Base-by-base conservation (phyloP, 2,329 filamentous ascomycete genomes). In the Pseudogymnoascus sp. region DNA sequence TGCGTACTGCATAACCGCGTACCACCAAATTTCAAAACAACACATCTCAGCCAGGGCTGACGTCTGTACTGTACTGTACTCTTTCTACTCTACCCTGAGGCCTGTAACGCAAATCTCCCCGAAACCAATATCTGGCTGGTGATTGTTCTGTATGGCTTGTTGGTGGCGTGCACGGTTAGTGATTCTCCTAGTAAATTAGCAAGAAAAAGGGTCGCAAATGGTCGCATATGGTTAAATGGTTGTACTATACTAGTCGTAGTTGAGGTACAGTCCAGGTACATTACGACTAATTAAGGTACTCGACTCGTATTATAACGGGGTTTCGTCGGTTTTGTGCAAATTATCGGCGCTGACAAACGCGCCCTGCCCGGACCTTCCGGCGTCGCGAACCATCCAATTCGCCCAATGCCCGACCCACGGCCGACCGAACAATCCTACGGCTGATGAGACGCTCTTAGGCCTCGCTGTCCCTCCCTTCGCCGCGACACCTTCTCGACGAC, bases 341-440 rank as follows among this genome's bases (percentile, higher is more conserved):
- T 55, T 10, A n/a, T 55, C 21, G 48, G 48, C 48, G 48, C 48
- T 55, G 48, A 55, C 48, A 55, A 55, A 55, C 48, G 48, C 48
- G 48, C 48, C 48, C 29, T 55, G 29, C 48, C 48, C 48, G 48
- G 48, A 29, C 33, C n/a, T 55, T 55, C 48, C 48, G 48, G 48
- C 48, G 29, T 55, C 48, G 48, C 48, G 29, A 55, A 55, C 8
- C 21, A 21, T 21, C 21, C 48, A 55, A 29, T 10, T 35, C 48
- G 48, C 29, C 48, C 44, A 27, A 48, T 48, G 12, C 21, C 12
- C 25, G 48, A 55, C n/a, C 48, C 48, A 55, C n/a, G 48, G 27
- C 48, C 48, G 48, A 21, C 44, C 44, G 27, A 51, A 51, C 17
- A n/a, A 27, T 31, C 27, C 10, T 27, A 5, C 42, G 42, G n/a